Percentiles rank a stretch among this genome's conserved stretches.
Conservation (phyloP, 345 rosid species). For the Citrus hindsii region DNA sequence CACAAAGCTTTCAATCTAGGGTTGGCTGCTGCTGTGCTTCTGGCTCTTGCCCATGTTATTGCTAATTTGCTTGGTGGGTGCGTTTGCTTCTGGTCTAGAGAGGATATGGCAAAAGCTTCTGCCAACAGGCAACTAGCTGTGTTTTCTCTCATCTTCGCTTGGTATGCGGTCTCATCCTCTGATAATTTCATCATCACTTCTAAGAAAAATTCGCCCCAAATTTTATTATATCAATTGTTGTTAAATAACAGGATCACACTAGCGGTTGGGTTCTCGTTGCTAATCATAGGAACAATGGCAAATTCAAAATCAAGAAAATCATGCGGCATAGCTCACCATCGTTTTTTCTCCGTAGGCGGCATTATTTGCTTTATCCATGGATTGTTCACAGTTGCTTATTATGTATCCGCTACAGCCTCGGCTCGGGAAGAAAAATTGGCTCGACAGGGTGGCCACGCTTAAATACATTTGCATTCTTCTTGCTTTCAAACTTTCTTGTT, state of each 20-base stretch:
- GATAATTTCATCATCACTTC: neutral
- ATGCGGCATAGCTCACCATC: slow-evolving; percentile 62
- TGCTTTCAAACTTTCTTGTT: neutral
- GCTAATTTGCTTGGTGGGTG: slow-evolving; percentile 76
- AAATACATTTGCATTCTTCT: neutral
- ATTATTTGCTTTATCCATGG: slow-evolving; percentile 83
- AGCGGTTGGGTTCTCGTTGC: slow-evolving; percentile 68
- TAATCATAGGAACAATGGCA: slow-evolving; percentile 57
- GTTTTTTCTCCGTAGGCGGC: slow-evolving; percentile 67
- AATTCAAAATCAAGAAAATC: slow-evolving; percentile 67
- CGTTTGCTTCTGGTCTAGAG: slow-evolving; percentile 54
- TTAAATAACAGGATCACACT: slow-evolving; percentile 51
- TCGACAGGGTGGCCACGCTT: slow-evolving; percentile 10
- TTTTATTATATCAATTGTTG: neutral
- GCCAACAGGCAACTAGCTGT: slow-evolving; percentile 76
- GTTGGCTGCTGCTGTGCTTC: slow-evolving; percentile 60
- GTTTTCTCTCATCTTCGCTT: slow-evolving; percentile 74
- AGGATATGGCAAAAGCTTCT: slow-evolving; percentile 40
- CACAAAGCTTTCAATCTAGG: slow-evolving; percentile 68
- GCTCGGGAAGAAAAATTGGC: slow-evolving; percentile 26
- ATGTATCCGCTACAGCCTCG: slow-evolving; percentile 71
- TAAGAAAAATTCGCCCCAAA: neutral
- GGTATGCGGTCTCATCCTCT: slow-evolving; percentile 33
- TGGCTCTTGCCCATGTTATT: slow-evolving; percentile 56
- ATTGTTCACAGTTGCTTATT: slow-evolving; percentile 59